Percentiles rank a stretch among this genome's conserved stretches.
Conservation (phyloP, 805 yeast species). For the Yarrowia sp. region DNA sequence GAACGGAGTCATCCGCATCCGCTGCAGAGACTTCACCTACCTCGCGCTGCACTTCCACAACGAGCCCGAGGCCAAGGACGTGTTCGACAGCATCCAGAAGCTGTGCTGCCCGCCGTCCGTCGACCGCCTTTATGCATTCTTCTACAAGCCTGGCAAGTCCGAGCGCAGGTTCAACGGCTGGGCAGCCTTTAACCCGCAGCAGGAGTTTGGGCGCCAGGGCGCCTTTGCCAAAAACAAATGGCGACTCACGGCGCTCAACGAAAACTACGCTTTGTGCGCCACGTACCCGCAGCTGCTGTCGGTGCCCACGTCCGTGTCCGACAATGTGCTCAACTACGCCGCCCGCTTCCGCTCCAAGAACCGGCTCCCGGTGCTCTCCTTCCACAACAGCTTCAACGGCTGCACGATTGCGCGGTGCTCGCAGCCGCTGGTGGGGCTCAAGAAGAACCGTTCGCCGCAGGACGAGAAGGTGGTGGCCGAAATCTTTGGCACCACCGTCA, state of each 20-base stretch:
- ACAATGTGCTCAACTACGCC: conserved; percentile 77
- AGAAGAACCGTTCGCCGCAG: conserved; percentile 82
- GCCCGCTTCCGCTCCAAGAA: conserved; percentile 80
- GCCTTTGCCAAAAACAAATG: conserved; percentile 48
- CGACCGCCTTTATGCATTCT: conserved; percentile 72
- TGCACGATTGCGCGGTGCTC: conserved; percentile 84
- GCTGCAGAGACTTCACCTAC: conserved; percentile 81
- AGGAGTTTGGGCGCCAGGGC: conserved; percentile 77
- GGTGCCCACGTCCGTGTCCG: conserved; percentile 76
- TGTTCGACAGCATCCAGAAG: conserved; percentile 64
- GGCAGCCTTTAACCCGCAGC: conserved; percentile 57
- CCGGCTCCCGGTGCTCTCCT: conserved; percentile 78
- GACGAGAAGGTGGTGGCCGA: conserved; percentile 81
- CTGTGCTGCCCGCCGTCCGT: conserved; percentile 55
- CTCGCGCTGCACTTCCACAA: conserved; percentile 69
- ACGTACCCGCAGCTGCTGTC: conserved; percentile 69
- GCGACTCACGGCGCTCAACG: conserved; percentile 68
- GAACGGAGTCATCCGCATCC: conserved; percentile 56
- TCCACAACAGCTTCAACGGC: conserved; percentile 57
- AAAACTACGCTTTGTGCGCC: conserved; percentile 57
- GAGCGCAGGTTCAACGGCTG: conserved; percentile 69
- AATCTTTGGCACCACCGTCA: conserved; percentile 59
- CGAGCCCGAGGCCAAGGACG: conserved; percentile 61
- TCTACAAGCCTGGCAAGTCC: conserved; percentile 68
- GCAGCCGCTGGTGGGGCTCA: conserved; percentile 89